Evolutionary conservation across 1,284 basidiomycete genomes (phyloP).

Genomic region (Tilletia horrida): DNA sequence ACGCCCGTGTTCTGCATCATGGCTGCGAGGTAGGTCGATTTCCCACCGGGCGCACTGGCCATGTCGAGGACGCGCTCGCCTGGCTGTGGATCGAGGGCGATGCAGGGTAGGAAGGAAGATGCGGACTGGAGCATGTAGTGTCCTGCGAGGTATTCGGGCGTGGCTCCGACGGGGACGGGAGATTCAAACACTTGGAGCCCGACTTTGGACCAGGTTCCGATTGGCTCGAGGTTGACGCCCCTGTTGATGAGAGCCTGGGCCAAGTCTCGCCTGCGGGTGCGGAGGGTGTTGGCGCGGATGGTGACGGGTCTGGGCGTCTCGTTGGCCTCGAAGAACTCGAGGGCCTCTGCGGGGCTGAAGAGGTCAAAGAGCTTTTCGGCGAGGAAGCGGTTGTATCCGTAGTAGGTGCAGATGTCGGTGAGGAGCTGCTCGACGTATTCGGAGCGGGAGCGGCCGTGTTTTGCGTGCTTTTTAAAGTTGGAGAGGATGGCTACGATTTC

Average conservation of each 20-base stretch:
- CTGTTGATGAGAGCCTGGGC: constrained; percentile 92
- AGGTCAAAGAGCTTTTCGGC: constrained; percentile 90
- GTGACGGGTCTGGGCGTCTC: constrained; percentile 94
- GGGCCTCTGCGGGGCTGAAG: constrained; percentile 89
- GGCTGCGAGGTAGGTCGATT: constrained; percentile 67
- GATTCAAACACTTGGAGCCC: constrained; percentile 97
- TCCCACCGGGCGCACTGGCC: constrained; percentile 97
- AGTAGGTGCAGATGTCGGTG: constrained; percentile 68
- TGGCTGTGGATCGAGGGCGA: constrained; percentile 87
- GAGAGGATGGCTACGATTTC: constrained; percentile 75
- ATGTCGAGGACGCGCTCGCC: constrained; percentile 94
- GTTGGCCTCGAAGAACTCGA: constrained; percentile 98
- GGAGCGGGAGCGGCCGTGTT: constrained; percentile 66
- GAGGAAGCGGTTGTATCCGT: constrained; percentile 95
- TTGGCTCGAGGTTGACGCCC: constrained; percentile 86
- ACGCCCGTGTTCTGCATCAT: constrained; percentile 95
- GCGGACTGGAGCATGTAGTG: constrained; percentile 99
- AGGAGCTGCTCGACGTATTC: constrained; percentile 88
- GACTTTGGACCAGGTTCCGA: constrained; percentile 98
- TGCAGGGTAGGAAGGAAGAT: constrained; percentile 97
- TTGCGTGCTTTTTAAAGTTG: constrained; percentile 36
- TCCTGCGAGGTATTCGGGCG: constrained; percentile 96
- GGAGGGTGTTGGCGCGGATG: constrained; percentile 94
- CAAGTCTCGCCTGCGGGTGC: constrained; percentile 86
- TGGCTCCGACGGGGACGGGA: constrained; percentile 84